Conservation (phyloP, 495 filamentous ascomycete species). For the Penicillium arizonense region DNA sequence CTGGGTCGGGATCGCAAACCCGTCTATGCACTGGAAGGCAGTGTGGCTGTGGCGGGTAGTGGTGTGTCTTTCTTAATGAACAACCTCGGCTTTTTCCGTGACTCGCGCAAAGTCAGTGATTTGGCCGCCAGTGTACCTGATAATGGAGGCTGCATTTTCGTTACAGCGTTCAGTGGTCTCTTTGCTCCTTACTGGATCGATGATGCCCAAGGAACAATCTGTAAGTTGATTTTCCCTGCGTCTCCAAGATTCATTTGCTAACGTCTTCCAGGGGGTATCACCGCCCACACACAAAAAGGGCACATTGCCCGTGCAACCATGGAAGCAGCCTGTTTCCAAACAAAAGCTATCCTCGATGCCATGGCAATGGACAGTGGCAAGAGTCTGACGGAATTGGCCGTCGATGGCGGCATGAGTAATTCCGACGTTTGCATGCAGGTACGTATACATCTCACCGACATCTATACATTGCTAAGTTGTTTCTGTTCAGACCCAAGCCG, state of each 20-base stretch:
- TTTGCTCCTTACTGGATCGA: constrained; percentile 99
- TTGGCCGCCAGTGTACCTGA: constrained; percentile 81
- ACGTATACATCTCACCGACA: constrained; percentile 16
- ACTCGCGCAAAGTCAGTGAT: constrained; percentile 78
- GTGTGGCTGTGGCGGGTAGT: constrained; percentile 86
- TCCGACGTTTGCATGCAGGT: constrained; percentile 94
- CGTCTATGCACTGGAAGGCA: constrained; percentile 89
- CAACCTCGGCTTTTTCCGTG: constrained; percentile 80
- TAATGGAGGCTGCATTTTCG: constrained; percentile 89
- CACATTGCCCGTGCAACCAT: constrained; percentile 94
- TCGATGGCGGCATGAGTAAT: constrained; percentile 94
- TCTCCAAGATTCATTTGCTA: constrained; percentile 3
- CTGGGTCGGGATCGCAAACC: constrained; percentile 60
- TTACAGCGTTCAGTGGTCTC: constrained; percentile 92
- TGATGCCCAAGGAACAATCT: constrained; percentile 88
- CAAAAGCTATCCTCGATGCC: constrained; percentile 88
- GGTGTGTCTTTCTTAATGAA: constrained; percentile 89
- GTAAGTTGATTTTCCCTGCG: constrained; percentile 46
- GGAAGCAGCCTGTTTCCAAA: constrained; percentile 94
- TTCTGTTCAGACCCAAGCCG: constrained; percentile 69
- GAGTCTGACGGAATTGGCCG: constrained; percentile 71
- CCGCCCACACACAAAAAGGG: constrained; percentile 82
- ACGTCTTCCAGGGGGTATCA: constrained; percentile 67
- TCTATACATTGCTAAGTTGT: constrained; percentile 10
- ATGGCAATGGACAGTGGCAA: constrained; percentile 91